phyloP scores from a whole-genome alignment of 78 protist genomes.

The Pelomyxa schiedti region DNA sequence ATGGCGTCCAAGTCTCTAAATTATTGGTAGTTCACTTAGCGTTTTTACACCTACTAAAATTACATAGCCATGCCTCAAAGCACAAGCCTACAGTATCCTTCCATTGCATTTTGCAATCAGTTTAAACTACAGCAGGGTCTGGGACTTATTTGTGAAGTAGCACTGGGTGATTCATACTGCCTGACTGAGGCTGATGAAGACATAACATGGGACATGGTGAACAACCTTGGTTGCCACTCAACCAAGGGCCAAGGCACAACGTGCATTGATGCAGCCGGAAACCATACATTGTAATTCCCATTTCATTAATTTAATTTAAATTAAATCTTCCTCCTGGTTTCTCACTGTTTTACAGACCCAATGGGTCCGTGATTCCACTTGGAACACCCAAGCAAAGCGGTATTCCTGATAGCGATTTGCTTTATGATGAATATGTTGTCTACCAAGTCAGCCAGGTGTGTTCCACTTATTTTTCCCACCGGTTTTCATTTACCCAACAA shows the following conservation, averaged over 20 bases:
- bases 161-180: slow-evolving; percentile 22
- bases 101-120: too few relatives aligned
- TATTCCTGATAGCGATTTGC: slow-evolving; percentile 1
- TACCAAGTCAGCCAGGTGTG: slow-evolving; percentile 27
- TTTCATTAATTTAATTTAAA: neutral
- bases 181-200: slow-evolving; percentile 33
- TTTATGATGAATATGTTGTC: slow-evolving; percentile 36
- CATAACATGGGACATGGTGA: slow-evolving; percentile 29
- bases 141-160: slow-evolving; percentile 40
- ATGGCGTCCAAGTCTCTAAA: slow-evolving; percentile 36
- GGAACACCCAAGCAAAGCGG: slow-evolving; percentile 25
- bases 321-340: too few relatives aligned
- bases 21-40: slow-evolving; percentile 35
- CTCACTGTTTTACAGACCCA: neutral
- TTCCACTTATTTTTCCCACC: too few relatives aligned
- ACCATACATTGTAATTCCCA: neutral
- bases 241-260: slow-evolving; percentile 49
- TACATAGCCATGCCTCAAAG: neutral
- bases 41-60: slow-evolving; percentile 2
- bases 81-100: neutral
- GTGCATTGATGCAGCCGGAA: slow-evolving; percentile 10
- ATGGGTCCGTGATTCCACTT: slow-evolving; percentile 5
- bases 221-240: slow-evolving; percentile 12
- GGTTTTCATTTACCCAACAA: too few relatives aligned
- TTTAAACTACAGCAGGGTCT: too few relatives aligned